A percentile compares a stretch with the other conserved stretches of the same genome.
Conservation (phyloP, 2,329 filamentous ascomycete genomes). For the Macrophomina pseudophaseolina region DNA sequence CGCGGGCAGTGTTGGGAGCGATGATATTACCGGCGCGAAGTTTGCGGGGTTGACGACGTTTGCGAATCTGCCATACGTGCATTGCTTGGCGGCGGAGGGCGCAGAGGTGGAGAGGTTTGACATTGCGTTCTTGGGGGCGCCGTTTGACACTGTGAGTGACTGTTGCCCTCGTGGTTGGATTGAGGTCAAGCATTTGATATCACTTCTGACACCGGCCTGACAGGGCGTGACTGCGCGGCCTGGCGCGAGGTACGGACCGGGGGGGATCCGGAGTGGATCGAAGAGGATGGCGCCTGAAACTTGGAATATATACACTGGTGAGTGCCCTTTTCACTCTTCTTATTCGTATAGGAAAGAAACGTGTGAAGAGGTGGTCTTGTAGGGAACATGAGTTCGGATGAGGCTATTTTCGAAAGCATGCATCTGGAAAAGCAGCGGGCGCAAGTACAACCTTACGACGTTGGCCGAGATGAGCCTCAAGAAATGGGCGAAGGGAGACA, state of each 20-base stretch:
- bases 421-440: too few relatives aligned
- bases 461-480: background rate
- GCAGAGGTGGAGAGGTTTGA: slow-evolving; percentile 51
- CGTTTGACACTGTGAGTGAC: slow-evolving; percentile 54
- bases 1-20: slow-evolving; percentile 30
- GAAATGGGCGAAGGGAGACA: background rate
- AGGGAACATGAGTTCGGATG: background rate
- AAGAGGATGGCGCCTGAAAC: slow-evolving; percentile 51
- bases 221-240: slow-evolving; percentile 58
- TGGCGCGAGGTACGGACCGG: slow-evolving; percentile 59
- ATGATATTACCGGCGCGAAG: slow-evolving; percentile 37
- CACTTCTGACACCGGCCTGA: background rate
- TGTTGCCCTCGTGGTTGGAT: background rate
- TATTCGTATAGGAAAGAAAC: too few relatives aligned
- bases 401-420: background rate
- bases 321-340: slow-evolving; percentile 1
- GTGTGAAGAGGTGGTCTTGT: too few relatives aligned
- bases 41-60: slow-evolving; percentile 54
- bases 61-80: slow-evolving; percentile 55
- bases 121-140: slow-evolving; percentile 56
- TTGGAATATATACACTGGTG: slow-evolving; percentile 58
- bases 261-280: slow-evolving; percentile 58
- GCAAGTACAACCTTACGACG: background rate
- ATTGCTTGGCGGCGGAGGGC: slow-evolving; percentile 47
- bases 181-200: background rate